These are phyloP conservation scores for Psilocybe sp. DNA, from an alignment of 768 basidiomycete species.

Conservation along the genomic window DNA sequence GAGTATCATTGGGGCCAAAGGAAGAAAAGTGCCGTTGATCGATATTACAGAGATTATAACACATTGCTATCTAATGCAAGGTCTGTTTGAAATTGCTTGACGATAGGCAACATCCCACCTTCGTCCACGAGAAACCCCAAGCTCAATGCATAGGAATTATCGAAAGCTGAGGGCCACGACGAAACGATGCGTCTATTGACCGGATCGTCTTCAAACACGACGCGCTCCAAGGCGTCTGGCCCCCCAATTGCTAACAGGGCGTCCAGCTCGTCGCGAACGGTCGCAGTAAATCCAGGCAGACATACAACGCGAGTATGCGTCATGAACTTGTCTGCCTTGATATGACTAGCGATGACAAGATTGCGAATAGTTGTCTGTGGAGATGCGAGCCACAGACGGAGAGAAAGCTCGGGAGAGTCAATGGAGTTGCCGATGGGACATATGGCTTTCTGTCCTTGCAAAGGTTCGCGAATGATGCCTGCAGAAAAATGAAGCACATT, in stretches of 20 bases:
- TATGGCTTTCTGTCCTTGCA: constrained; percentile 44
- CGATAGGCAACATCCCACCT: constrained; percentile 43
- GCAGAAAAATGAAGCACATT: not conserved
- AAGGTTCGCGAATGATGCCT: constrained; percentile 57
- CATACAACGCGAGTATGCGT: constrained; percentile 52
- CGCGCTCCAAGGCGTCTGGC: constrained; percentile 38
- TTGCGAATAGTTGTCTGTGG: constrained; percentile 52
- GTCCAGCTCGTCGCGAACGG: constrained; percentile 50
- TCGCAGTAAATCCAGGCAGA: constrained; percentile 58
- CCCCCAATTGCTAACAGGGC: constrained; percentile 55
- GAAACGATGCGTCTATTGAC: constrained; percentile 40
- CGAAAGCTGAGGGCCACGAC: constrained; percentile 47
- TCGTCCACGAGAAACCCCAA: constrained; percentile 43
- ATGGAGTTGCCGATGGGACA: constrained; percentile 52
- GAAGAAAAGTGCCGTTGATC: no score
- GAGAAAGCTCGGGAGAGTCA: constrained; percentile 39
- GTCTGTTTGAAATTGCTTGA: constrained; percentile 28
- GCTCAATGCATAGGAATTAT: constrained; percentile 39
- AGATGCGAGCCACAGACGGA: constrained; percentile 49
- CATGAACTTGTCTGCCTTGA: constrained; percentile 40
- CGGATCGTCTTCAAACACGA: constrained; percentile 46
- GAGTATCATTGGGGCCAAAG: no score
- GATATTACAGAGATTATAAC: not conserved
- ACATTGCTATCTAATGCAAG: not conserved
- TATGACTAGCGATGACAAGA: constrained; percentile 43